Conservation (phyloP, 2,329 filamentous ascomycete species). For the Coniochaeta ligniaria region DNA sequence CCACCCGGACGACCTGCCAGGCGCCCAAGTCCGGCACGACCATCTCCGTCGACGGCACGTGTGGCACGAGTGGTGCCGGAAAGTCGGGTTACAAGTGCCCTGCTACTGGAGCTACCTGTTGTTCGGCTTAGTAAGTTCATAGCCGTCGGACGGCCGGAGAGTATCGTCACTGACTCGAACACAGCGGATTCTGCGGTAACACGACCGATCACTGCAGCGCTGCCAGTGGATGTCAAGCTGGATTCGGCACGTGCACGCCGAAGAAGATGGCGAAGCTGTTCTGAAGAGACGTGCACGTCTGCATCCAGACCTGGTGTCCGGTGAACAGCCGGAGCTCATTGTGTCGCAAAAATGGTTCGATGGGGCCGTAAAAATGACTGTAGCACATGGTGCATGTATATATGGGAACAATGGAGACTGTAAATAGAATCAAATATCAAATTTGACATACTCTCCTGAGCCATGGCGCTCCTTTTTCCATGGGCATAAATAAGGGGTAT, state of each 20-base stretch:
- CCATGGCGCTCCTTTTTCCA: too few relatives aligned
- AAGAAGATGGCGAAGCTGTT: background rate
- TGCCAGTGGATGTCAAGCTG: constrained; percentile 18
- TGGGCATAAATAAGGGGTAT: background rate
- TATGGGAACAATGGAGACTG: background rate
- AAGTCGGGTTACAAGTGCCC: constrained; percentile 21
- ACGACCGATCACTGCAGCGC: constrained; percentile 18
- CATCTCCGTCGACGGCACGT: constrained; percentile 23
- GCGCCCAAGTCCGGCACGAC: constrained; percentile 17
- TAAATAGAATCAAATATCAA: background rate
- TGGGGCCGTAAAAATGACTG: too few relatives aligned
- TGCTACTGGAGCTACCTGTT: constrained; percentile 15
- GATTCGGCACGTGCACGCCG: constrained; percentile 17
- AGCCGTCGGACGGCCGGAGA: too few relatives aligned
- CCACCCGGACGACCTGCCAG: constrained; percentile 16
- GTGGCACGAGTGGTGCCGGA: constrained; percentile 17
- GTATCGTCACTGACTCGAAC: too few relatives aligned
- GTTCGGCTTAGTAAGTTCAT: constrained; percentile 19
- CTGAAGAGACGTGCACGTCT: background rate
- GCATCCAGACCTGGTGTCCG: too few relatives aligned
- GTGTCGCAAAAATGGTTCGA: too few relatives aligned
- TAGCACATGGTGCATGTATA: background rate
- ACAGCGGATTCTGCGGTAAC: constrained; percentile 24
- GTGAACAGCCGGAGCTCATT: too few relatives aligned
- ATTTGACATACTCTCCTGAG: background rate